These are phyloP conservation scores for Pseudogymnoascus sp. DNA, from an alignment of 2,329 filamentous ascomycete genomes.

Conservation along the genomic window DNA sequence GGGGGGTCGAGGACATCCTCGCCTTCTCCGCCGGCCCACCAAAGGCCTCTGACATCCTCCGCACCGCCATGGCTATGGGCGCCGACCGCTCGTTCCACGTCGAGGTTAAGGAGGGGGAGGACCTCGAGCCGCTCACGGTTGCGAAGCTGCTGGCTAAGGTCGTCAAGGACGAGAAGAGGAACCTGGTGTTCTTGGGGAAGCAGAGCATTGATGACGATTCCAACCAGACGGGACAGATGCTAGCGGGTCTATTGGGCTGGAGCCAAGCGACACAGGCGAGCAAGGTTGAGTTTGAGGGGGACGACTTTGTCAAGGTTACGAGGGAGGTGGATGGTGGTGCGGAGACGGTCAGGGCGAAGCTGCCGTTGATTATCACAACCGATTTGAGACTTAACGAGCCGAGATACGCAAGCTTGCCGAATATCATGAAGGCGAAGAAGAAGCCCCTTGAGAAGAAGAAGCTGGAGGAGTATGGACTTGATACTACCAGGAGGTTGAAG, in stretches of 20 bases:
- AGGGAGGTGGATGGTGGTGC: conserved; percentile 93
- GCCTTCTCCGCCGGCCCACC: conserved; percentile 80
- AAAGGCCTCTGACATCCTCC: conserved; percentile 81
- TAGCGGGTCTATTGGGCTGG: conserved; percentile 87
- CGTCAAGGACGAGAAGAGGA: conserved; percentile 76
- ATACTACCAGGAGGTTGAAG: conserved; percentile 71
- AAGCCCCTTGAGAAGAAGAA: conserved; percentile 94
- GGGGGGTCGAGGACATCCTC: conserved; percentile 83
- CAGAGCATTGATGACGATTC: conserved; percentile 98
- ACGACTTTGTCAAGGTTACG: conserved; percentile 67
- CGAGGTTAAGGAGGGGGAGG: conserved; percentile 65
- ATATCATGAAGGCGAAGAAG: conserved; percentile 99
- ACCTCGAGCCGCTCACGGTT: conserved; percentile 82
- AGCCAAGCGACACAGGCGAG: conserved; percentile 89
- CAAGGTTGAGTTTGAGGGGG: conserved; percentile 66
- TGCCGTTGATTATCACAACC: conserved; percentile 92
- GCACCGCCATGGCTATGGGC: conserved; percentile 98
- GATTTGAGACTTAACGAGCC: conserved; percentile 93
- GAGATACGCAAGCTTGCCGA: conserved; percentile 87
- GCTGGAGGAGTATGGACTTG: conserved; percentile 72
- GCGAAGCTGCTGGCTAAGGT: conserved; percentile 81
- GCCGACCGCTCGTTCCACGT: conserved; percentile 89
- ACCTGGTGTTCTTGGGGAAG: conserved; percentile 91
- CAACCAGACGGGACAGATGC: conserved; percentile 95
- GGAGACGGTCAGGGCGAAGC: conserved; percentile 76